Base-by-base conservation (phyloP, 2,329 filamentous ascomycete genomes). In the Neoarthrinium moseri region DNA sequence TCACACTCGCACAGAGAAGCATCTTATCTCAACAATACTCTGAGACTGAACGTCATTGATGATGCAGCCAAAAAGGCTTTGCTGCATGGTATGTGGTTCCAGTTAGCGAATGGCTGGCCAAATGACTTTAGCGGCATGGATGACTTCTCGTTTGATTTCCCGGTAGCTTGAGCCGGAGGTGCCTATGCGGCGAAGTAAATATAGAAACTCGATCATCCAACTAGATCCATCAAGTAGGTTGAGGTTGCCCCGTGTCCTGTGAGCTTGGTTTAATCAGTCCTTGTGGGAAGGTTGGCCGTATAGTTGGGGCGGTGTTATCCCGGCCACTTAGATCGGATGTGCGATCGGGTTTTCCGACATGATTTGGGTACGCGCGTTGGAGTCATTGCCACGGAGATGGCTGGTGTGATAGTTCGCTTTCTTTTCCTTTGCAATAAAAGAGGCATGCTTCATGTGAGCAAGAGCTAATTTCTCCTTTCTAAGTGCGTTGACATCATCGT, bases 31-130 rank as follows among this genome's bases (percentile, higher is more conserved):
- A 44, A 35, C 5, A 44, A 44, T 17, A 44, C 41, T 3, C 30
- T 44, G 32, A 36, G 41, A 5, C 32, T 44, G 30, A 44, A 44
- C n/a, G 41, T 44, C 10, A 44, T 44, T 27, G 41, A 44, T 17
- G 41, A 44, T 15, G 30, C 41, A 11, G 41, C 41, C 6, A 44
- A 44, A 22, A 18, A 32, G 3, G 41, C 41, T 12, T 26, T 44
- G 30, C 41, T 44, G 21, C 41, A 44, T 20, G 41, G 41, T 7
- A 44, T 44, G 41, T 44, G 41, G 41, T 18, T 44, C 5, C 41
- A 44, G 22, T 27, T 44, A 24, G 41, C 41, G n/a, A 44, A 36
- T 44, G 41, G 41, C 6, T 44, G 41, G 41, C 41, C 41, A n/a
- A 44, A 44, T 24, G 41, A 44, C n/a, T 44, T 44, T 6, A 32